A percentile compares a stretch with the other conserved stretches of the same genome.
These are phyloP conservation scores for Talaromyces islandicus DNA, from an alignment of 2,329 filamentous ascomycete species.

Conservation along the genomic window DNA sequence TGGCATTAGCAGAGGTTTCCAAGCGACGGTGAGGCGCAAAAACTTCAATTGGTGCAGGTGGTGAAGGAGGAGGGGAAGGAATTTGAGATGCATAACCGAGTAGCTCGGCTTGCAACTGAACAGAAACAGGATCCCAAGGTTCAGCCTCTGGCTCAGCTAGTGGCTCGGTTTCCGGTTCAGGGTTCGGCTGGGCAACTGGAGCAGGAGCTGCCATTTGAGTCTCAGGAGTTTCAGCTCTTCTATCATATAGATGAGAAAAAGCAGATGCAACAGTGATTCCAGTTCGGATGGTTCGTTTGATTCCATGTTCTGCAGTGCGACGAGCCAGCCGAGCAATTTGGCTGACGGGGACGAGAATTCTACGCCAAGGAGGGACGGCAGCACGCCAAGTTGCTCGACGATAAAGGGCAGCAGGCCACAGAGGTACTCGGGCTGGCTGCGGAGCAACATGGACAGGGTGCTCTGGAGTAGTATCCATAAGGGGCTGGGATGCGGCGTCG, in stretches of 20 bases:
- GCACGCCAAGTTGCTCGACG: background rate
- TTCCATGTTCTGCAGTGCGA: background rate
- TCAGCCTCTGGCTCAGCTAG: slow-evolving; percentile 1
- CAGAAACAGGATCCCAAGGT: background rate
- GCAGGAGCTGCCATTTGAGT: background rate
- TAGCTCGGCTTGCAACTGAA: slow-evolving; percentile 9
- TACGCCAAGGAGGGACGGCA: background rate
- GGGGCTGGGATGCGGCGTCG: background rate
- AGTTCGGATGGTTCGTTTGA: background rate
- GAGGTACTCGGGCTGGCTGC: background rate
- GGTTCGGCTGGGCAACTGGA: background rate
- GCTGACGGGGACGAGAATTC: background rate
- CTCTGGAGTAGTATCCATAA: background rate
- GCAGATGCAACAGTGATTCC: background rate
- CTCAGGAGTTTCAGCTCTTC: background rate
- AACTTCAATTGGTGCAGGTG: background rate
- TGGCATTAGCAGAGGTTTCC: slow-evolving; percentile 1
- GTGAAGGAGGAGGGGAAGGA: background rate
- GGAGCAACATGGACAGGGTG: background rate
- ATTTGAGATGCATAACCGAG: background rate
- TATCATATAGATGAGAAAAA: background rate
- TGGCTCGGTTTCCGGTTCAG: background rate
- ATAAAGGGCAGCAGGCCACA: background rate
- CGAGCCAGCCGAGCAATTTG: background rate
- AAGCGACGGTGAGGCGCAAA: background rate